A percentile compares a stretch with the other conserved stretches of the same genome.
Conservation (phyloP, 345 rosid species). For the Ailanthus altissimus region DNA sequence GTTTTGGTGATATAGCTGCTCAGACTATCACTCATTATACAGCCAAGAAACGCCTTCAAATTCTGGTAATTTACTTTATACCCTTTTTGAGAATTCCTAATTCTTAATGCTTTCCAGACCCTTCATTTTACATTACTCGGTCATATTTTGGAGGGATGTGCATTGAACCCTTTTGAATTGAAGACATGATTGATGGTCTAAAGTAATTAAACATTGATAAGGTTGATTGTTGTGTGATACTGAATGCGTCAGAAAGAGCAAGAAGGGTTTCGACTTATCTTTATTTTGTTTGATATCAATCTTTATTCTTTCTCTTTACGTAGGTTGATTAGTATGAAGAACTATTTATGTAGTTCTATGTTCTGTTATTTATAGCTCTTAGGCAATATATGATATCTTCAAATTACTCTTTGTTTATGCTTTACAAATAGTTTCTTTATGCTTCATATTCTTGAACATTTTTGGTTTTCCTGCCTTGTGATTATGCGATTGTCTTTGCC, state of each 20-base stretch:
- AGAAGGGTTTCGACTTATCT: neutral
- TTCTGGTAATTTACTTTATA: neutral
- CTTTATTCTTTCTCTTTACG: neutral
- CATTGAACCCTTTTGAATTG: constrained; percentile 2
- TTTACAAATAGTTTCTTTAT: neutral
- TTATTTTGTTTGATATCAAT: neutral
- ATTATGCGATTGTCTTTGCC: neutral
- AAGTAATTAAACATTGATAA: neutral
- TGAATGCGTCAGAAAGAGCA: neutral
- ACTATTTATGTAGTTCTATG: neutral
- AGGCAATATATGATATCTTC: neutral
- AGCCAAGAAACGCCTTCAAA: constrained; percentile 44
- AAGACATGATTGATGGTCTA: neutral
- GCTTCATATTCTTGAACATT: neutral
- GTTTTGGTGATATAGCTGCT: constrained; percentile 78
- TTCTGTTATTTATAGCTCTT: neutral
- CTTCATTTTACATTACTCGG: no score
- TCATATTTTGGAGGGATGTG: neutral
- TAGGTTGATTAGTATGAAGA: neutral
- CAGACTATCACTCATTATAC: constrained; percentile 81
- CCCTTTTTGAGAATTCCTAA: neutral
- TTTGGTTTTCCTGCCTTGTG: neutral
- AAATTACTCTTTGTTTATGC: neutral
- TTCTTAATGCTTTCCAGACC: neutral
- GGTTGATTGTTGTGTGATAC: constrained; percentile 2